phyloP scores from a whole-genome alignment of 148 eudicot genomes.

The Silene uniflora region DNA sequence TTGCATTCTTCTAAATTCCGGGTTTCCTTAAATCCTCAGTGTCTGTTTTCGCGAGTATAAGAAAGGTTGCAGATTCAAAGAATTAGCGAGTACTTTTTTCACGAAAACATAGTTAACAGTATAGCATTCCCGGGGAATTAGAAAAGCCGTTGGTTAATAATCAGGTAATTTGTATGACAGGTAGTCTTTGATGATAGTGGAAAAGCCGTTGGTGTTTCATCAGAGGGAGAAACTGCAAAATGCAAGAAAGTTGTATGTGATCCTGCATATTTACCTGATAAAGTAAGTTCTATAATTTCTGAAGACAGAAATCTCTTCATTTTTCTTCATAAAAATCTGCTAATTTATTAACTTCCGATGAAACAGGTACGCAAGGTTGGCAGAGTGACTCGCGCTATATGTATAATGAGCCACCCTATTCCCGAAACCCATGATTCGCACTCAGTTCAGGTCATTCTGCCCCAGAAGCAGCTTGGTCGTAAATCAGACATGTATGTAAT shows the following conservation, averaged over 20 bases:
- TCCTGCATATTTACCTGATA: conserved; percentile 86
- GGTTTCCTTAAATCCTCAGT: neutral
- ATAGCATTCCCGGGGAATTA: no score
- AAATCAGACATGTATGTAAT: conserved; percentile 88
- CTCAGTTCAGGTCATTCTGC: conserved; percentile 88
- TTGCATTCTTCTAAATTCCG: neutral
- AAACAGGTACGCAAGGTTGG: conserved; percentile 81
- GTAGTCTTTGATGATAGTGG: conserved; percentile 75
- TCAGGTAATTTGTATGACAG: conserved; percentile 29
- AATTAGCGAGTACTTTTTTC: neutral
- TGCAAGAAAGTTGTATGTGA: conserved; percentile 96
- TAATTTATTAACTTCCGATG: neutral
- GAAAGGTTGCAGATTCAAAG: neutral
- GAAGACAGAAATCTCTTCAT: neutral
- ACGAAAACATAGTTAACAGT: no score
- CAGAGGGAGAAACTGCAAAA: conserved; percentile 97
- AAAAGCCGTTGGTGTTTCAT: conserved; percentile 74
- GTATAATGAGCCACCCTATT: conserved; percentile 93
- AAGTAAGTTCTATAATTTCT: conserved; percentile 36
- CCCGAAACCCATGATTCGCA: conserved; percentile 84
- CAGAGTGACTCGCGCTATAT: conserved; percentile 89
- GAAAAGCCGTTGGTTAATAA: no score
- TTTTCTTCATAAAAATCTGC: neutral
- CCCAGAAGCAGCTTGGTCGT: conserved; percentile 90
- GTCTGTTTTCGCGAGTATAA: neutral